These are phyloP conservation scores for Medicago ruthenica DNA, from an alignment of 306 rosid species.

Conservation along the genomic window DNA sequence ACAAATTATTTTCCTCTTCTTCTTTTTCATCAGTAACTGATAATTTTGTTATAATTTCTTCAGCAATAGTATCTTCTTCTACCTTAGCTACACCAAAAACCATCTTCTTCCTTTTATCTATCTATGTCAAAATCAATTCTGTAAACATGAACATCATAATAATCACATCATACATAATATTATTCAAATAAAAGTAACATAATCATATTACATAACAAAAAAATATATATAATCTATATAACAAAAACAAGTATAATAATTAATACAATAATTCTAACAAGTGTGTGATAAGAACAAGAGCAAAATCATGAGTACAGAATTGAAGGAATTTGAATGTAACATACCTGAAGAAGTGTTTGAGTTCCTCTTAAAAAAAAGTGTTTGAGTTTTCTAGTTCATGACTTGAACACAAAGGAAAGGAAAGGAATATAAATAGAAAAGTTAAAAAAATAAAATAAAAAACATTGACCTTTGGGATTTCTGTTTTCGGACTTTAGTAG, in stretches of 20 bases:
- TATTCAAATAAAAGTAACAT: neutral
- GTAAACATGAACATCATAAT: neutral
- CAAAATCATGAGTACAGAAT: neutral
- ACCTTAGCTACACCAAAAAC: neutral
- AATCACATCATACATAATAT: neutral
- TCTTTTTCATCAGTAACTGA: slow-evolving; percentile 8
- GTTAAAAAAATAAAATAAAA: neutral
- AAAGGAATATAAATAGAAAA: neutral
- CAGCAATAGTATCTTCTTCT: neutral
- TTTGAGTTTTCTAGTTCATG: neutral
- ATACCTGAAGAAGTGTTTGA: neutral
- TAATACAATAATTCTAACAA: neutral
- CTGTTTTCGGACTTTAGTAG: neutral
- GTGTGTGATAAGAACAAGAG: neutral
- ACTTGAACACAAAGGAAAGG: neutral
- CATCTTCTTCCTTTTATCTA: neutral
- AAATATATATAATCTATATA: neutral
- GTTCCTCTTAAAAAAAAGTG: too few species aligned
- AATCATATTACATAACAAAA: neutral
- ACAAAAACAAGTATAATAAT: neutral
- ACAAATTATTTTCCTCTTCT: slow-evolving; percentile 21
- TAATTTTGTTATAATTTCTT: slow-evolving; percentile 4
- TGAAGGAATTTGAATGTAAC: neutral
- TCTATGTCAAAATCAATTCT: neutral
- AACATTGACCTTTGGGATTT: neutral